Evolutionary conservation across 1,284 basidiomycete genomes (phyloP), one percentile per base, ranked within the genome.

Genomic region (Puccinia novopanici): DNA sequence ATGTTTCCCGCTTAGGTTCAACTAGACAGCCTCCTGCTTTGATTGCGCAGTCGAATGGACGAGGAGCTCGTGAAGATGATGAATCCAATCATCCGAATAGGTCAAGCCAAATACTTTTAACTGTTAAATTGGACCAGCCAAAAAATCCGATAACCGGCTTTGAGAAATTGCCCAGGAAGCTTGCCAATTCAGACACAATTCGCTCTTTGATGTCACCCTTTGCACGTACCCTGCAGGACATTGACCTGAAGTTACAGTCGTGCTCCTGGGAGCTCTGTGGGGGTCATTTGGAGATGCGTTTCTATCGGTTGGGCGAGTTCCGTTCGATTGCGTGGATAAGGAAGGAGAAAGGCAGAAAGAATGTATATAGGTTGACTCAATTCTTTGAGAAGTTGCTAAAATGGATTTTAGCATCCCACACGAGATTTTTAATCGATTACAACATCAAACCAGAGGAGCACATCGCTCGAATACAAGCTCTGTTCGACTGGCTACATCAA

Each of bases 391-490:
- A 27, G 4, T 61, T 61, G 59, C 34, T 17, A 34, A 61, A n/a
- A 61, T 61, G 59, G 59, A 61, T 61, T 34, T 61, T 61, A 61
- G 17, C 3, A 17, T 27, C 10, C 15, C 59, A 61, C 59, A 61
- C 17, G 8, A 3, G 2, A 6, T 30, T 61, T n/a, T 15, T 61
- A 37, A 37, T 3, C 15, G 30, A 61, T 34, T 37, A 37, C 59
- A 19, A 61, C 3, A 17, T 61, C 3, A 3, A 34, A 61, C n/a
- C 3, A 59, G 55, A 59, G 6, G 27, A 27, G 55, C 55, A 59
- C 6, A 24, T 5, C 5, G 15, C n/a, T 30, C 55, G 55, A 6
- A 22, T 6, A 5, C 13, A 24, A 8, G 24, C n/a, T 37, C 59
- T 61, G 17, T 61, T 61, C 19, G 3, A n/a, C 30, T 61, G 59